Conservation (phyloP, 2,329 filamentous ascomycete genomes). For the Talaromyces rugulosus region DNA sequence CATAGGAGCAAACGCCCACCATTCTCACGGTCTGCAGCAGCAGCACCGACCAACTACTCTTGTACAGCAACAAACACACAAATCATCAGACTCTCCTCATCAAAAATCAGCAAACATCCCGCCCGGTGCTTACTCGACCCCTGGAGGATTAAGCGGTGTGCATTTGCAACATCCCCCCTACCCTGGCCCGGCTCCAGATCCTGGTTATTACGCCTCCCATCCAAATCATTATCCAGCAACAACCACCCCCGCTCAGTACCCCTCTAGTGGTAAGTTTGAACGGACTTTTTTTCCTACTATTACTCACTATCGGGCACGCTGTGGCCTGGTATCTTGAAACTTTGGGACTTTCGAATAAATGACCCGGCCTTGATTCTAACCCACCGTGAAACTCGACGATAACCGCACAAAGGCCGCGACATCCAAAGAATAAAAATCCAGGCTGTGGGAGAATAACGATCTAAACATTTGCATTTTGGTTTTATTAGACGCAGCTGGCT, state of each 20-base stretch:
- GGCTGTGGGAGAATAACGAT: background rate
- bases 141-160: constrained; percentile 36
- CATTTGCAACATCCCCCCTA: constrained; percentile 57
- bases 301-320: background rate
- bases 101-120: constrained; percentile 46
- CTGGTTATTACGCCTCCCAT: constrained; percentile 71
- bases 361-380: background rate
- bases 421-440: background rate
- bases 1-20: constrained; percentile 25
- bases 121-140: constrained; percentile 26
- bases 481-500: background rate
- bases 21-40: constrained; percentile 20
- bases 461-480: background rate
- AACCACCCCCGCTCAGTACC: constrained; percentile 77
- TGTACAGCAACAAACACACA: constrained; percentile 21
- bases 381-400: background rate
- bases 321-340: background rate
- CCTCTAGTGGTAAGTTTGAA: constrained; percentile 69
- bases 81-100: constrained; percentile 57
- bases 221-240: constrained; percentile 79
- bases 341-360: background rate
- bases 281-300: constrained; percentile 3
- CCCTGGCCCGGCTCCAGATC: constrained; percentile 63
- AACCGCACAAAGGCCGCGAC: constrained; percentile 35
- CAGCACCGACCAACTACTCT: constrained; percentile 26